Evolutionary conservation across 208 protist genomes (phyloP), one percentile per base, ranked within the genome.

Genomic region (Acanthamoeba triangularis): DNA sequence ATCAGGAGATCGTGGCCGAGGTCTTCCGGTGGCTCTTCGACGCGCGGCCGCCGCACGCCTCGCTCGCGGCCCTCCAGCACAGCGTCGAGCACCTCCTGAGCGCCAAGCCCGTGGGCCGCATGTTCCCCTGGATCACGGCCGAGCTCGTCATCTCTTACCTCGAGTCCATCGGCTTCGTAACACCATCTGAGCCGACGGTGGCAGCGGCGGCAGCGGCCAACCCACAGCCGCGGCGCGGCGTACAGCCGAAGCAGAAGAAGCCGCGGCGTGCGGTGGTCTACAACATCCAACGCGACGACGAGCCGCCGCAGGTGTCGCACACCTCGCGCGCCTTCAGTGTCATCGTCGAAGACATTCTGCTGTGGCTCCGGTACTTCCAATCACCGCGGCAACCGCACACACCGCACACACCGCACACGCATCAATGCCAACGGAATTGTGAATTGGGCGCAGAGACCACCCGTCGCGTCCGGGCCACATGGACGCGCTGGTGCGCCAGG

Each of bases 1-100:
- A 78, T n/a, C 30, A 8, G 10, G 69, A 78, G n/a, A 41, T 78
- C 69, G 30, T 78, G n/a, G n/a, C 69, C 13, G 69, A 78, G 37
- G 10, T 78, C 37, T 78, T 78, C 69, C n/a, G 69, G 16, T 78
- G 69, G 69, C 69, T 78, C 10, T 78, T 30, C 30, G n/a, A 78
- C 69, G 30, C 13, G n/a, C 69, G 37, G 16, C 69, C 33, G 8
- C 69, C 5, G 28, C 69, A 44, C n/a, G n/a, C 30, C 7, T 44
- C 69, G 30, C 23, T 78, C 13, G 69, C 28, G 69, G 69, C 69
- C 11, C 37, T 78, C 13, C 69, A 78, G 37, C 69, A 20, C 37
- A 41, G 30, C 37, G n/a, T 78, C 23, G 69, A 78, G 33, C 69
- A 78, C 69, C 37, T 30, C 5, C 69, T 78, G 13, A 20, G 8